Evolutionary conservation across 164 flowering plant genomes (phyloP), one percentile per base, ranked within the genome.

Genomic region (Liriodendron chinense): DNA sequence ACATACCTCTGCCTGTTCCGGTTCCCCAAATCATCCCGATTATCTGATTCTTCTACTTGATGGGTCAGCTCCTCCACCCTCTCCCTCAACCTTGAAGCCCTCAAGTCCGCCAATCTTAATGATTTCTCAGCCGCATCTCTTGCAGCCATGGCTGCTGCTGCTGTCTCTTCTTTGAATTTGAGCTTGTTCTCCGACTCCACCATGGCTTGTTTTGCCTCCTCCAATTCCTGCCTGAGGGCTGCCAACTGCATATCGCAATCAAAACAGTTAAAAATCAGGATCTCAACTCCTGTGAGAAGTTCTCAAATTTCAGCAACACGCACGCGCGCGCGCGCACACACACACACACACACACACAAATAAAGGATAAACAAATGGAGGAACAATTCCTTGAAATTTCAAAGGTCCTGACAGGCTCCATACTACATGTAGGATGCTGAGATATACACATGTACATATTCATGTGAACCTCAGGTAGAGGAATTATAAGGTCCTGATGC

Each of bases 81-180:
- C 23, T 94, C 98, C 80, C 95, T 86, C 75, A 92, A 84, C 86
- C 92, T 87, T 53, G 97, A 75, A 21, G 98, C 90, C 73, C 98
- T 90, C 77, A 70, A 53, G 74, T 96, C 99, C 3, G 96, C 98
- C 75, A 96, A 82, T 72, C 84, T 87, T 83, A 96, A 77, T 6
- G 98, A 96, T 75, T 87, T 90, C 85, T 91, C 98, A 22, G 99
- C 98, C 53, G 99, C 99, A 76, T 91, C 97, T 83, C 97, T 85
- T 21, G 98, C 99, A 22, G 92, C 92, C 90, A 96, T 96, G 75
- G 99, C 99, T 57, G 99, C 98, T 24, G 82, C 85, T 28, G 97
- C 97, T 18, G 94, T 93, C 85, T 92, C 98, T 84, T 96, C 98
- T 84, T 93, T 93, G 82, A 87, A 96, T 79, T 85, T 94, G 20